Percentiles rank a stretch among this genome's conserved stretches.
These are phyloP conservation scores for Synchytrium microbalum DNA, from an alignment of 371 early-diverging fungal species.

Conservation along the genomic window DNA sequence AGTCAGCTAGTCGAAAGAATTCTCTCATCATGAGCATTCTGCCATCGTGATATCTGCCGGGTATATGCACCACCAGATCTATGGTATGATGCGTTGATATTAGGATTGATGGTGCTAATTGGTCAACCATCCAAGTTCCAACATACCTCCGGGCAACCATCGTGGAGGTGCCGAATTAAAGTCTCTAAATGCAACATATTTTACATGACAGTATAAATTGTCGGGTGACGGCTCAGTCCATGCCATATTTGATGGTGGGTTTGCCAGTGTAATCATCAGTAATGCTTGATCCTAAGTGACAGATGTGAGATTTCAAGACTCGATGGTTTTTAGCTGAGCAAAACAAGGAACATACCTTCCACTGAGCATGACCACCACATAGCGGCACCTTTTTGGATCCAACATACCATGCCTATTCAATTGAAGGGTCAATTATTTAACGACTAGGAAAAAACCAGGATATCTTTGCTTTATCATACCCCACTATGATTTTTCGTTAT, in stretches of 20 bases:
- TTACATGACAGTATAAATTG: background rate
- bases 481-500: background rate
- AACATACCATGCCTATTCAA: background rate
- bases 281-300: slow-evolving; percentile 2
- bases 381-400: background rate
- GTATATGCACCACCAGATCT: slow-evolving; percentile 1
- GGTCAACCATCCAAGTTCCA: no score
- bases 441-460: no score
- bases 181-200: background rate
- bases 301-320: background rate
- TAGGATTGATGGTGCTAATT: no score
- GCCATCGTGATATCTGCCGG: background rate
- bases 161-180: background rate
- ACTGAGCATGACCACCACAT: background rate
- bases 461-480: background rate
- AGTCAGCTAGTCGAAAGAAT: background rate
- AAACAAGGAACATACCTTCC: background rate
- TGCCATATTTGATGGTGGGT: background rate
- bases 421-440: no score
- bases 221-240: background rate
- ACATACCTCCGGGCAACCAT: slow-evolving; percentile 2
- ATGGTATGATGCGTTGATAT: background rate
- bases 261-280: background rate
- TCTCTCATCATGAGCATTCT: background rate
- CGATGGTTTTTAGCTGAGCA: background rate